phyloP scores from a whole-genome alignment of 305 asterid species.

The Petunia hybrid region DNA sequence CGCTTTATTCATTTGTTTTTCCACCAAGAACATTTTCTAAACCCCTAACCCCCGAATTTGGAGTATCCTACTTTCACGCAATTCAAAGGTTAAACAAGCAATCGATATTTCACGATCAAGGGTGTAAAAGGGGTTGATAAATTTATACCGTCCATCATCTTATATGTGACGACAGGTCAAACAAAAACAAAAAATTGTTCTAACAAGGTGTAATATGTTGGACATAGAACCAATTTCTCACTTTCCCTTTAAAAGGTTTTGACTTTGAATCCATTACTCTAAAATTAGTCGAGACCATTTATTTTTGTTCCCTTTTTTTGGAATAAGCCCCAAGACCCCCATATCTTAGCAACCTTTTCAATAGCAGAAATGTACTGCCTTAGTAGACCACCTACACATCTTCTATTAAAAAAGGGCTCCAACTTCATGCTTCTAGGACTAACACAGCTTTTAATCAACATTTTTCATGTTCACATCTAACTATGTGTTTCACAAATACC shows the following conservation, averaged over 20 bases:
- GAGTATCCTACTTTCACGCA: too few species aligned
- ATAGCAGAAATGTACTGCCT: conserved; percentile 1
- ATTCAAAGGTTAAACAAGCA: too few species aligned
- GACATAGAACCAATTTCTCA: too few species aligned
- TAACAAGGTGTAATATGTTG: too few species aligned
- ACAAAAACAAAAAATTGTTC: too few species aligned
- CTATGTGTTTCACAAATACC: neutral
- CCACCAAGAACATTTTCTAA: too few species aligned
- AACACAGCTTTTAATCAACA: neutral
- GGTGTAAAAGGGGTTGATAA: too few species aligned
- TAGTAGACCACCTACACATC: neutral
- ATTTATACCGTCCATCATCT: too few species aligned
- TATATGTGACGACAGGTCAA: too few species aligned
- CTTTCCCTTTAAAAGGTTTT: neutral
- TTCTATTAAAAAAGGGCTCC: neutral
- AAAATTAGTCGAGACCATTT: neutral
- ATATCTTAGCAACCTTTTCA: neutral
- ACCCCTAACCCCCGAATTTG: too few species aligned
- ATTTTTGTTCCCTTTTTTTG: neutral
- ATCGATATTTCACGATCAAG: too few species aligned
- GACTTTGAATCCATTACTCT: neutral
- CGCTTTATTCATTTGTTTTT: too few species aligned
- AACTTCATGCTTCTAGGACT: conserved; percentile 20
- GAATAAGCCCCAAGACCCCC: neutral
- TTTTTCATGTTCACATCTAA: neutral